Percentiles rank a stretch among this genome's conserved stretches.
Evolutionary conservation across 23 red algal genomes (phyloP).

Genomic region (Cyanidiococcus yangmingshanensis): DNA sequence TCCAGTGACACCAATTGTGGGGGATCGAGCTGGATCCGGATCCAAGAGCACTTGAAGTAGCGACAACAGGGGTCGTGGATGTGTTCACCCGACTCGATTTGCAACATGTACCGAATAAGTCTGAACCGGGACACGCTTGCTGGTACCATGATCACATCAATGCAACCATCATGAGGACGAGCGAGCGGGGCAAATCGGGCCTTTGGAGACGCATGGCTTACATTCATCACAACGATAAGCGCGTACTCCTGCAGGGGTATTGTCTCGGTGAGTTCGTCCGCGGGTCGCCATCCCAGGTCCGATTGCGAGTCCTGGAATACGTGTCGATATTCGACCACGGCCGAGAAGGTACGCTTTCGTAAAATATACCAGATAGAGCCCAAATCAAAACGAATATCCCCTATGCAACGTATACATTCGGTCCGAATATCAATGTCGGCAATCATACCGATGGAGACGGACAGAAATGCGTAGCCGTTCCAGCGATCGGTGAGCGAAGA

Average conservation of each 20-base stretch:
- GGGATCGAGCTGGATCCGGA: not conserved
- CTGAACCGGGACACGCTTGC: not conserved
- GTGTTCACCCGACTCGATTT: conserved; percentile 2
- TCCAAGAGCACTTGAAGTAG: conserved; percentile 14
- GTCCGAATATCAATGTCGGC: conserved; percentile 12
- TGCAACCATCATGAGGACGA: not conserved
- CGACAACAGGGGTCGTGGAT: not conserved
- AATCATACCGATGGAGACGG: not conserved
- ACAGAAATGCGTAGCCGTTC: not conserved
- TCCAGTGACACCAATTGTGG: conserved; percentile 7
- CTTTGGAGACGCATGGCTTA: not conserved
- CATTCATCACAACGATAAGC: not conserved
- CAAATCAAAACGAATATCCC: not conserved
- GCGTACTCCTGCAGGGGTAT: not conserved
- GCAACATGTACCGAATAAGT: not conserved
- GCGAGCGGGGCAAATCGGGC: not conserved
- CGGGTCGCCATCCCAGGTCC: not conserved
- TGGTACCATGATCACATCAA: conserved; percentile 5
- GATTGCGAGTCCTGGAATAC: not conserved
- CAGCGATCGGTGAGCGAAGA: not conserved
- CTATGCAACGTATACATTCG: not conserved
- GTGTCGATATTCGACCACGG: not conserved
- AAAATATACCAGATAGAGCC: not conserved
- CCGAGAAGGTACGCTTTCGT: not conserved
- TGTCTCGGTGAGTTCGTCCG: conserved; percentile 2